Evolutionary conservation across 345 rosid genomes (phyloP).

Genomic region (Hirschfeldia incana): DNA sequence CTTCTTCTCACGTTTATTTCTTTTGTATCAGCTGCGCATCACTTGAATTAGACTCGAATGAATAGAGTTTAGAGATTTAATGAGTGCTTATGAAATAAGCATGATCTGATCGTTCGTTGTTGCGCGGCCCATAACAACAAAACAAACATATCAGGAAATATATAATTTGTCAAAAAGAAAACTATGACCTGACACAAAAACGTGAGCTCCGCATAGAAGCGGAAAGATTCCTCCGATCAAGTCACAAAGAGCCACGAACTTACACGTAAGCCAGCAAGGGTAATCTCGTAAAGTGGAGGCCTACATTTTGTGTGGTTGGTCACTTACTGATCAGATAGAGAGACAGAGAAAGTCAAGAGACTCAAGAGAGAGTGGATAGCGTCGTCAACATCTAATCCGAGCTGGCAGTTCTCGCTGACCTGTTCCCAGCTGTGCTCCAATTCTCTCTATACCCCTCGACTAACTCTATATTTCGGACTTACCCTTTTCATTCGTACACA

Average conservation of each 20-base stretch:
- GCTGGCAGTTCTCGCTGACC: constrained; percentile 52
- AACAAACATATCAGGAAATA: background rate
- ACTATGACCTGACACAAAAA: constrained; percentile 24
- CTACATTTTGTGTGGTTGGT: constrained; percentile 38
- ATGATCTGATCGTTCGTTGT: background rate
- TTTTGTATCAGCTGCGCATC: background rate
- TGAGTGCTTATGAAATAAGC: background rate
- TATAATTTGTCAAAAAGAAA: background rate
- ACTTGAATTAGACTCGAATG: background rate
- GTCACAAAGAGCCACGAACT: constrained; percentile 10
- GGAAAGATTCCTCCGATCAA: constrained; percentile 33
- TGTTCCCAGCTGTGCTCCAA: constrained; percentile 59
- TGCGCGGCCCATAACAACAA: background rate
- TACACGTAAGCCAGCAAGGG: constrained; percentile 32
- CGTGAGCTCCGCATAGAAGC: constrained; percentile 40
- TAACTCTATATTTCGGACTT: background rate
- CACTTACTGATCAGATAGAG: constrained; percentile 25
- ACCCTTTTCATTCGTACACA: constrained; percentile 20
- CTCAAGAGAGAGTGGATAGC: constrained; percentile 16
- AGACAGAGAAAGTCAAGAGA: constrained; percentile 5
- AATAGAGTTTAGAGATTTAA: background rate
- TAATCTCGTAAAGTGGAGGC: constrained; percentile 30
- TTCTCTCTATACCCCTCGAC: constrained; percentile 29
- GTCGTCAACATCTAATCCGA: constrained; percentile 38
- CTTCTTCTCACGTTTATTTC: constrained; percentile 10